Evolutionary conservation across 2,329 filamentous ascomycete species (phyloP), one percentile per base, ranked within the genome.

Genomic region (Ophiostoma australiae): DNA sequence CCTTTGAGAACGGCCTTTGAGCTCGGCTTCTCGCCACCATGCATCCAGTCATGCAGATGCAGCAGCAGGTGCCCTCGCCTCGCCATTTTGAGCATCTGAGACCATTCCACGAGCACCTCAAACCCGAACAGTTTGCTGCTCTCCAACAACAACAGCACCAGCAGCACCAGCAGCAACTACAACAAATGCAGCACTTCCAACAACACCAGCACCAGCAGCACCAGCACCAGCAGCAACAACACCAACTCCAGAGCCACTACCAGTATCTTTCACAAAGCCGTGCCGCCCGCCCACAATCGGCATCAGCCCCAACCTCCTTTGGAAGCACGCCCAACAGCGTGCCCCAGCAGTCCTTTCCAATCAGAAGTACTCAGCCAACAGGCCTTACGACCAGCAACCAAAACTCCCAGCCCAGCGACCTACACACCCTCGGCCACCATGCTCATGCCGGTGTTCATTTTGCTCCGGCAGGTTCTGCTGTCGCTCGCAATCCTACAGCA

Each of bases 21-120:
- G 41, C 11, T 39, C 61, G 33, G 23, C 48, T 15, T 27, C 72
- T n/a, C 63, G 37, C 15, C 39, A 73, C 72, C 72, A 65, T 73
- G 84, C 80, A 85, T 73, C 83, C 84, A 74, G 79, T 83, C 73
- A 78, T 85, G 72, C 84, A 86, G 77, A 82, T 81, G 81, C 82
- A 84, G 81, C 74, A 78, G 75, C 80, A 81, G 82, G 83, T 84
- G 82, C 83, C 81, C 72, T 78, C 80, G 66, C 79, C 80, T 72
- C 78, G 79, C 71, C 80, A 80, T 72, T 77, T 81, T 75, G 80
- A 83, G 73, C 74, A 78, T 67, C 77, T 79, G 69, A 76, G 76
- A 65, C 73, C 76, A 44, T 75, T 77, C 70, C 75, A 78, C 37
- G 73, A 74, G 23, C 77, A 78, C 41, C 73, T 76, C 67, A 76